Evolutionary conservation across 768 basidiomycete genomes (phyloP), one percentile per base, ranked within the genome.

Genomic region (Dictyophora rubrovolvata): DNA sequence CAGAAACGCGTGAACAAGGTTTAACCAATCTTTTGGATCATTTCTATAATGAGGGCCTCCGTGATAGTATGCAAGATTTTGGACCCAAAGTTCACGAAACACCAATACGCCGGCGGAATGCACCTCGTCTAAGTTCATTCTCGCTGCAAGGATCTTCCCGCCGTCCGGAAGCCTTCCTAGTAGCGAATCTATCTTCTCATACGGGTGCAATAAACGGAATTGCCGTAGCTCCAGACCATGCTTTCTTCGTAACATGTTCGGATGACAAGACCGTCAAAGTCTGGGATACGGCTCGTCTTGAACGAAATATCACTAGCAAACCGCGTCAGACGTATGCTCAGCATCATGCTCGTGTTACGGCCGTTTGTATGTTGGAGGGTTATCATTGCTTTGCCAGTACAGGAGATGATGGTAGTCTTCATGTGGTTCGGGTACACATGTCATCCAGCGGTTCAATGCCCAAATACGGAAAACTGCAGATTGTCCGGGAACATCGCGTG

Each of bases 251-350:
- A 5, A 71, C 76, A 0, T 71, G 71, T 5, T 75, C 75, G 1
- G 67, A 71, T n/a, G 75, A 77, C 56, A 66, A 68, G 8, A 68
- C 67, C 16, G 68, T 77, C 49, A 69, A 71, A 53, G 67, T 78
- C 2, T 78, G 78, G 77, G 78, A 79, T 63, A 67, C 93, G 1
- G 88, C 90, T 8, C 78, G 93, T n/a, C 76, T 98, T 49, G 95
- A 97, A 68, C 80, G 94, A 59, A 97, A 93, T 70, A 90, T 96
- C 17, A 91, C 93, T 20, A 87, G 87, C 68, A 90, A 90, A 53
- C 83, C 82, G 56, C 69, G 86, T 63, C 79, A 86, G 66, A 85
- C 84, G 1, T 86, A 87, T 67, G 74, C 55, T 79, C 80, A 68
- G 71, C 82, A 87, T 65, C 84, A 90, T 64, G 85, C 87, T 0